Base-by-base conservation (phyloP, 306 rosid genomes). In the Quillaja saponaria region DNA sequence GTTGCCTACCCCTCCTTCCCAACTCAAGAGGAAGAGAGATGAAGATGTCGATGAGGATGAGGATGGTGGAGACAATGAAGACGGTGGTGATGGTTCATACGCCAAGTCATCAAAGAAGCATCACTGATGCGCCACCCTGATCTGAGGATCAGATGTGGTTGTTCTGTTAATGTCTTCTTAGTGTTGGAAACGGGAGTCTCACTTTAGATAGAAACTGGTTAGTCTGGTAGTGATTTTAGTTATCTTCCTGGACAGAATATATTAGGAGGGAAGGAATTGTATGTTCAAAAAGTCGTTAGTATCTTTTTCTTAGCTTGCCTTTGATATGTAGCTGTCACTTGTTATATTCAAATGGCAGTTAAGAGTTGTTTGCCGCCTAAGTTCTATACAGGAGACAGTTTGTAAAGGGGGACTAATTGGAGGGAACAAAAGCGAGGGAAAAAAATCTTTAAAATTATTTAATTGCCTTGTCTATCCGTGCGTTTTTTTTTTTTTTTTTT, bases 11-110 rank as follows among this genome's bases (percentile, higher is more conserved):
- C 20, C 77, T 8, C 76, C 91, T 39, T 79, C 90, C 13, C 72
- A 77, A n/a, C 72, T n/a, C 7, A 90, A 90, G 81, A 78, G 96
- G 72, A 86, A 86, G 85, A 87, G 96, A 65, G 84, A 84, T 46
- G 85, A 63, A 17, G 85, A 70, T 28, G 83, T 17, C 0, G 82
- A 68, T 8, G 66, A 63, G 8, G 84, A 74, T 38, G 84, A 75
- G 10, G 64, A 68, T 48, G 66, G 71, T 4, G 79, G 62, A 48
- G 71, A 71, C 0, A 73, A 78, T 6, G 81, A 62, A 0, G 90
- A 82, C 11, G 83, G 72, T 28, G 88, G 76, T 72, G 88, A 57
- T 28, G 90, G 67, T 12, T 81, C 80, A 61, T 34, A 52, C 74
- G 63, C 53, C 63, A 85, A 85, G 77, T 78, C 94, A 59, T 71